phyloP scores from a whole-genome alignment of 148 eudicot species.

The Camellia granthamiana region DNA sequence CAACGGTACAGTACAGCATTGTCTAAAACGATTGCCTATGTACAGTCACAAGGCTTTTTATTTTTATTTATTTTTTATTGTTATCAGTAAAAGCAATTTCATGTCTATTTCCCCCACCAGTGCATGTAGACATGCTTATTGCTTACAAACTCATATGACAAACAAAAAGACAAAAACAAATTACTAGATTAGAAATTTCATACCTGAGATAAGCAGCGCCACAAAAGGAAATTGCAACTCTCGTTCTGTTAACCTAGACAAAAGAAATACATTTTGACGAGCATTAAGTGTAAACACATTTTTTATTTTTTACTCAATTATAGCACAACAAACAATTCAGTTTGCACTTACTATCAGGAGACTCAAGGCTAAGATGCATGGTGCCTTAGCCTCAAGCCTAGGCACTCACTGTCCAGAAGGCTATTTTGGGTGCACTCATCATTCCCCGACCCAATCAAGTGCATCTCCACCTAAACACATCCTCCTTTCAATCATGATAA shows the following conservation, averaged over 20 bases:
- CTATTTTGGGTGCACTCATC: no score
- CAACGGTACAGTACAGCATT: background rate
- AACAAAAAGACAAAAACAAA: background rate
- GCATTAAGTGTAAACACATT: background rate
- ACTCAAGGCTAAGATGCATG: no score
- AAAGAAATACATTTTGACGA: constrained; percentile 3
- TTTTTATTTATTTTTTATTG: background rate
- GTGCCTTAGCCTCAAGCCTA: no score
- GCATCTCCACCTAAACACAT: no score
- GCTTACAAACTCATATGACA: background rate
- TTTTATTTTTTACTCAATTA: background rate
- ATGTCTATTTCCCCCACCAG: background rate
- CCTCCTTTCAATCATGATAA: no score
- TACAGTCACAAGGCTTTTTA: background rate
- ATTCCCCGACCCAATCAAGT: no score
- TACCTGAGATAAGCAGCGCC: constrained; percentile 92
- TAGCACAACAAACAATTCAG: background rate
- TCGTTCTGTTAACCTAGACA: constrained; percentile 58
- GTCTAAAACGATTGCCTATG: background rate
- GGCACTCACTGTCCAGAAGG: no score
- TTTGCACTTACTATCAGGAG: no score
- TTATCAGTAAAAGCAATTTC: background rate
- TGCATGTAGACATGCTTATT: background rate
- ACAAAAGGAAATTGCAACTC: constrained; percentile 84
- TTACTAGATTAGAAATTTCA: constrained; percentile 2